phyloP scores from a whole-genome alignment of 352 stramenopile genomes.

The Phytophthora boehmeriae region DNA sequence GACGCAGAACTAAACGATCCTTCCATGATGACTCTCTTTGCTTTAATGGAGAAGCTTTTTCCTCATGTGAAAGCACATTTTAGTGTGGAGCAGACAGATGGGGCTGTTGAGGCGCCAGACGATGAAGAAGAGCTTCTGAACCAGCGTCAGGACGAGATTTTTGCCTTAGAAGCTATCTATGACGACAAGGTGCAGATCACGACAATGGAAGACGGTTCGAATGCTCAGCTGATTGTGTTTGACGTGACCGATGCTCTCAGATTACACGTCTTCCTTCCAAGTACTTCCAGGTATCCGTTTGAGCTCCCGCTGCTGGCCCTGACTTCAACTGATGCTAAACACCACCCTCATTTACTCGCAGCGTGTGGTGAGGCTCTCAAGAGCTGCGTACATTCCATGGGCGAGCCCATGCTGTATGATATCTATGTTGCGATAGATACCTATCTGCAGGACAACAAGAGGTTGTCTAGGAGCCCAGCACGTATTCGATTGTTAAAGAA shows the following conservation, averaged over 20 bases:
- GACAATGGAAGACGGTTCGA: conserved; percentile 23
- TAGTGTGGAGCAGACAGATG: conserved; percentile 24
- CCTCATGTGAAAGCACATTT: conserved; percentile 53
- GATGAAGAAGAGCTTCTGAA: conserved; percentile 53
- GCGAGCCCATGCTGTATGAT: conserved; percentile 85
- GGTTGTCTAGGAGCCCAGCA: conserved; percentile 27
- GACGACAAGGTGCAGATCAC: conserved; percentile 63
- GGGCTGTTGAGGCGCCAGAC: conserved; percentile 11
- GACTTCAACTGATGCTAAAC: conserved; percentile 38
- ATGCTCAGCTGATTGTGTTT: conserved; percentile 47
- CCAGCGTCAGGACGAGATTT: conserved; percentile 74
- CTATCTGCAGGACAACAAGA: conserved; percentile 42
- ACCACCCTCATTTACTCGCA: conserved; percentile 52
- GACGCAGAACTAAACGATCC: conserved; percentile 44
- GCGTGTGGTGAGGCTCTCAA: conserved; percentile 55
- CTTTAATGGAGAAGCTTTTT: conserved; percentile 47
- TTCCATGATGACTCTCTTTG: conserved; percentile 41
- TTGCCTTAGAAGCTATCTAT: conserved; percentile 86
- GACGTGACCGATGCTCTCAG: conserved; percentile 50
- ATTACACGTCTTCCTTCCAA: conserved; percentile 63
- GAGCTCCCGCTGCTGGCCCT: conserved; percentile 68
- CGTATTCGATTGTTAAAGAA: conserved; percentile 47
- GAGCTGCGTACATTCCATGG: conserved; percentile 54
- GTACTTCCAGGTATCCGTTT: conserved; percentile 71
- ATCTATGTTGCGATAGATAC: conserved; percentile 73